Base-by-base conservation (phyloP, 495 filamentous ascomycete species). In the Penicillium cinerascens region DNA sequence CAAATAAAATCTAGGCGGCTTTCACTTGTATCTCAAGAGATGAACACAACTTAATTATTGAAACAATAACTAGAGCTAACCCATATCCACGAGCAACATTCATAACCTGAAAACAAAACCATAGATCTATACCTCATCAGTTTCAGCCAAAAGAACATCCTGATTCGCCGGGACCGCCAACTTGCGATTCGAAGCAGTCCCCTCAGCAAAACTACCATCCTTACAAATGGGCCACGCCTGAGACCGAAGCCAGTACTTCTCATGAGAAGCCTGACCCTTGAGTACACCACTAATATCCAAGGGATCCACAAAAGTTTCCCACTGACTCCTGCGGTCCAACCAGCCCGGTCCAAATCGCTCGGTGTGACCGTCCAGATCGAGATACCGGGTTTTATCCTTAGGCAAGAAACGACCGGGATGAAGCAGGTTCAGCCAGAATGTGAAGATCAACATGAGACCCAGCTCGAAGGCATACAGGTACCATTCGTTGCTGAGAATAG, bases 281-380 rank as follows among this genome's bases (percentile, higher is more conserved):
- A 69, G 35, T 42, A 60, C 41, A 15, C 69, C 65, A 6, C 42
- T 38, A 11, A 74, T 15, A 41, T 74, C 69, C 27, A 74, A 49
- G 5, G 67, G 70, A 48, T 74, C 70, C 11, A 65, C 27, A 39
- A 71, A 64, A 0, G 69, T 74, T 52, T 64, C 58, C 55, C 64
- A 62, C 6, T 2, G 37, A 40, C 59, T 55, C 11, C 69, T 58
- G 17, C 50, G 58, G 51, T 72, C 71, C 15, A 57, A 52, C 70
- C 71, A 74, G 10, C 71, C 71, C 27, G 69, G 71, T n/a, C 71
- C 71, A n/a, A 62, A 43, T 3, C 69, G 63, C 55, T 74, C 71
- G 2, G 60, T 72, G 2, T 42, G 54, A 22, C 61, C 62, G 46
- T 74, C 69, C 5, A 48, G 41, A 47, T 61, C 69, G 0, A 74